Conservation (phyloP, 2,329 filamentous ascomycete genomes). For the Hymenoscyphus scutula region DNA sequence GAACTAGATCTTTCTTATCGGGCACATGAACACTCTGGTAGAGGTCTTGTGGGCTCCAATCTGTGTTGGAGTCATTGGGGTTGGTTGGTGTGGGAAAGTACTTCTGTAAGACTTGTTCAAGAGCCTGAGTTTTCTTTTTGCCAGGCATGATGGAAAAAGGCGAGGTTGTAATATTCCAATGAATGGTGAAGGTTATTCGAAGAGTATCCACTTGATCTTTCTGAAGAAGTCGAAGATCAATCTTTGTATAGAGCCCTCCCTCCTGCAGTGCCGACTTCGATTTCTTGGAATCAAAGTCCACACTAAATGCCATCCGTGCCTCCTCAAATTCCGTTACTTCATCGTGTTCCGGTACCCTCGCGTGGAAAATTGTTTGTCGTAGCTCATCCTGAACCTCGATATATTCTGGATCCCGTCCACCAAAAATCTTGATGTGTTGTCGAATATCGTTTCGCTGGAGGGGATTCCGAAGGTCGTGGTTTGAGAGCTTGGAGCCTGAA, state of each 20-base stretch:
- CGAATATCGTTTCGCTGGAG: conserved; percentile 22
- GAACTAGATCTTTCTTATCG: conserved; percentile 40
- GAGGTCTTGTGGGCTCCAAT: conserved; percentile 56
- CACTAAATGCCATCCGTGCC: conserved; percentile 25
- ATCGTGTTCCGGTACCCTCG: conserved; percentile 18
- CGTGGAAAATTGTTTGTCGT: conserved; percentile 20
- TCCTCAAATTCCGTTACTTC: conserved; percentile 25
- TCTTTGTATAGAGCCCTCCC: conserved; percentile 33
- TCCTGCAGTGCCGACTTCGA: too few relatives aligned
- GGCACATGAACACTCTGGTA: conserved; percentile 69
- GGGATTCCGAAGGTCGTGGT: conserved; percentile 11
- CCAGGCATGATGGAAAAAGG: conserved; percentile 22
- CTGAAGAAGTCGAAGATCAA: conserved; percentile 25
- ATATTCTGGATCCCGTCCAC: conserved; percentile 12
- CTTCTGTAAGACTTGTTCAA: conserved; percentile 30
- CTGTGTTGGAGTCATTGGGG: conserved; percentile 19
- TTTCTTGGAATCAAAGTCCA: conserved; percentile 26
- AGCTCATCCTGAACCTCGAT: conserved; percentile 27
- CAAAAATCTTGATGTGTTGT: conserved; percentile 22
- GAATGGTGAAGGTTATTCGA: conserved; percentile 29
- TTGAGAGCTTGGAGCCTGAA: conserved; percentile 21
- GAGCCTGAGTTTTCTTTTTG: conserved; percentile 17
- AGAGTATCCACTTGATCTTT: conserved; percentile 25
- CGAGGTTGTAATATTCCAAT: conserved; percentile 34
- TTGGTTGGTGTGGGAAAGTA: conserved; percentile 27